Evolutionary conservation across 257 asterid genomes (phyloP).

Genomic region (Forsythia suspensa): DNA sequence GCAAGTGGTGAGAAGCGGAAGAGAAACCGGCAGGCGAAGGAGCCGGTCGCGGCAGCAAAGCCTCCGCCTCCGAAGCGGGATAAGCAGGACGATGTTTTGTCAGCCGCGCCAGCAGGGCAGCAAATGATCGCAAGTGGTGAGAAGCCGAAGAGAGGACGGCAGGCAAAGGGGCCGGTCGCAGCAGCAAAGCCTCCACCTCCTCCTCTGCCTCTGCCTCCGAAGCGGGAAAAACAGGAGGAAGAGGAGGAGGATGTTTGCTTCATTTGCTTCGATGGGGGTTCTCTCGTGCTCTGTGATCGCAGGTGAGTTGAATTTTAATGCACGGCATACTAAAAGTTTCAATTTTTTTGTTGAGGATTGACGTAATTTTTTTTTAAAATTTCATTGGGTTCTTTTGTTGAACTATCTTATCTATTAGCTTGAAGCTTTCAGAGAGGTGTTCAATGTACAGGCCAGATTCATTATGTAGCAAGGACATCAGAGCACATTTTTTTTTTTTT

Average conservation of each 20-base stretch:
- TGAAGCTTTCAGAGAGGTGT: background rate
- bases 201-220: slow-evolving; percentile 29
- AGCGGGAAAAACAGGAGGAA: slow-evolving; percentile 43
- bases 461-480: background rate
- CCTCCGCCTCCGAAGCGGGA: background rate
- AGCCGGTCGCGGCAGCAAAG: slow-evolving; percentile 24
- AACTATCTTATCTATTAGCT: background rate
- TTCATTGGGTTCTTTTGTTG: background rate
- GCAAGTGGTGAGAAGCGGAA: slow-evolving; percentile 52
- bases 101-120: slow-evolving; percentile 10
- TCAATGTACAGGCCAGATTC: background rate
- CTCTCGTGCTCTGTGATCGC: slow-evolving; percentile 90
- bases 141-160: slow-evolving; percentile 78
- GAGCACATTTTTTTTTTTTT: background rate
- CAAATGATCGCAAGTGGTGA: slow-evolving; percentile 37
- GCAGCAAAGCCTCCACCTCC: background rate
- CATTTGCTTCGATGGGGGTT: slow-evolving; percentile 95
- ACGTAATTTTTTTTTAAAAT: background rate
- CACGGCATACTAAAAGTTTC: background rate
- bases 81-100: background rate
- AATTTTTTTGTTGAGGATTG: background rate
- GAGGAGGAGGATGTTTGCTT: slow-evolving; percentile 82
- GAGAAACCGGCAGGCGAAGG: slow-evolving; percentile 73
- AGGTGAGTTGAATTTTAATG: slow-evolving; percentile 54
- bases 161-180: slow-evolving; percentile 47